Percentiles rank a stretch among this genome's conserved stretches.
Evolutionary conservation across 345 rosid species (phyloP).

Genomic region (Pistacia atlantica): DNA sequence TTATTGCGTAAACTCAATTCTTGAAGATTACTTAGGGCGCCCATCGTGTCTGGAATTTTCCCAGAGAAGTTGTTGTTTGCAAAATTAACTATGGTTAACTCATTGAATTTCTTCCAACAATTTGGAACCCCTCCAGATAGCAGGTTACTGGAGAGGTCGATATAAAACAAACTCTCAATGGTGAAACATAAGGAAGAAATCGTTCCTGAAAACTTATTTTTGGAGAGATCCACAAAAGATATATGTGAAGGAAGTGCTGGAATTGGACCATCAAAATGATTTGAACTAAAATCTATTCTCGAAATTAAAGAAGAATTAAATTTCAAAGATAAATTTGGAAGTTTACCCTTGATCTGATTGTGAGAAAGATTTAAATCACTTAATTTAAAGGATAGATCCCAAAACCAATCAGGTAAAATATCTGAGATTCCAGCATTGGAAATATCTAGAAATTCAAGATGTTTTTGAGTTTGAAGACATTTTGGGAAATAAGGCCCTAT

Average conservation of each 20-base stretch:
- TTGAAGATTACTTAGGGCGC: slow-evolving; percentile 27
- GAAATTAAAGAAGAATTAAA: background rate
- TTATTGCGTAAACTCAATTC: slow-evolving; percentile 35
- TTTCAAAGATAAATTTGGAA: background rate
- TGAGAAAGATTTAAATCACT: background rate
- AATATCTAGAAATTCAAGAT: background rate
- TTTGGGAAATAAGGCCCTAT: background rate
- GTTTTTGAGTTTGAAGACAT: background rate
- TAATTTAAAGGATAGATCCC: background rate
- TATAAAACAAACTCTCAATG: slow-evolving; percentile 12
- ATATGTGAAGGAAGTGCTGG: background rate
- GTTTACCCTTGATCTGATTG: background rate
- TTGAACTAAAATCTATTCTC: slow-evolving; percentile 5
- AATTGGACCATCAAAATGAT: background rate
- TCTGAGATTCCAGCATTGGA: slow-evolving; percentile 2
- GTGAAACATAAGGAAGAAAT: background rate
- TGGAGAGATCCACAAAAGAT: background rate
- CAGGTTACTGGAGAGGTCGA: slow-evolving; percentile 41
- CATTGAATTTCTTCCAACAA: background rate
- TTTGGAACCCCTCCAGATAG: slow-evolving; percentile 37
- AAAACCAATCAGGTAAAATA: background rate
- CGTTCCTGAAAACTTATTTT: background rate
- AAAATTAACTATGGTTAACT: slow-evolving; percentile 9
- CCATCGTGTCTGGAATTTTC: slow-evolving; percentile 23
- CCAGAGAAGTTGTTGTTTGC: slow-evolving; percentile 24